Percentiles rank a stretch among this genome's conserved stretches.
Conservation (phyloP, 345 rosid species). For the rapeseed (Brassica napus) region DNA sequence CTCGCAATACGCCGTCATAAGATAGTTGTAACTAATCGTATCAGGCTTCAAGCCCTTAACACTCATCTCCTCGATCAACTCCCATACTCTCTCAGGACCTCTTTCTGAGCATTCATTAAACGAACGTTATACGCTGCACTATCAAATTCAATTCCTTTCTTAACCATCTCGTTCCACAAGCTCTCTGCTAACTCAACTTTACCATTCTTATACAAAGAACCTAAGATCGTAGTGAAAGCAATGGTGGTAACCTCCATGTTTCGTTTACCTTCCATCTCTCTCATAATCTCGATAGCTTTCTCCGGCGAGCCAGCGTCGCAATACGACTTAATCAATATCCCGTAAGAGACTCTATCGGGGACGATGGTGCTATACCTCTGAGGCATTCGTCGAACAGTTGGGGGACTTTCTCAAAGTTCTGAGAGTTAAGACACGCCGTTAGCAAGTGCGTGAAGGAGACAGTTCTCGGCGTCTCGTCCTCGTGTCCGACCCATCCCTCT, state of each 20-base stretch:
- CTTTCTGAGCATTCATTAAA: conserved; percentile 47
- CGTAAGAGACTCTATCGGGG: conserved; percentile 64
- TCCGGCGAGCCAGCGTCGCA: conserved; percentile 25
- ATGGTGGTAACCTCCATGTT: conserved; percentile 52
- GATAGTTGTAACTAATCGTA: conserved; percentile 47
- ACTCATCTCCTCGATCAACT: conserved; percentile 49
- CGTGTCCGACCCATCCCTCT: conserved; percentile 65
- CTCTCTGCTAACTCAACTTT: conserved; percentile 53
- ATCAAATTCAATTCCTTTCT: conserved; percentile 60
- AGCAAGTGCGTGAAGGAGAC: conserved; percentile 62
- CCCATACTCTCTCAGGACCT: conserved; percentile 52
- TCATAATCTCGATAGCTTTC: conserved; percentile 54
- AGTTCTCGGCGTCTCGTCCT: conserved; percentile 61
- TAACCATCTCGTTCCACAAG: conserved; percentile 63
- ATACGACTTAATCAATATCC: not conserved
- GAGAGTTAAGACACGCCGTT: conserved; percentile 49
- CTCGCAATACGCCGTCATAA: conserved; percentile 61
- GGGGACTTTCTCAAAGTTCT: conserved; percentile 46
- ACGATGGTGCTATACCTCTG: conserved; percentile 38
- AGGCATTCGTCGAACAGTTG: conserved; percentile 62
- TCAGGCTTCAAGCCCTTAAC: conserved; percentile 61
- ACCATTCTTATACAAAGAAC: conserved; percentile 57
- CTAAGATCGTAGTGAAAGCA: conserved; percentile 57
- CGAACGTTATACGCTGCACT: conserved; percentile 64
- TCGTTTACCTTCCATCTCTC: conserved; percentile 54